Evolutionary conservation across 495 filamentous ascomycete species (phyloP).

Genomic region (Xylaria grammica): DNA sequence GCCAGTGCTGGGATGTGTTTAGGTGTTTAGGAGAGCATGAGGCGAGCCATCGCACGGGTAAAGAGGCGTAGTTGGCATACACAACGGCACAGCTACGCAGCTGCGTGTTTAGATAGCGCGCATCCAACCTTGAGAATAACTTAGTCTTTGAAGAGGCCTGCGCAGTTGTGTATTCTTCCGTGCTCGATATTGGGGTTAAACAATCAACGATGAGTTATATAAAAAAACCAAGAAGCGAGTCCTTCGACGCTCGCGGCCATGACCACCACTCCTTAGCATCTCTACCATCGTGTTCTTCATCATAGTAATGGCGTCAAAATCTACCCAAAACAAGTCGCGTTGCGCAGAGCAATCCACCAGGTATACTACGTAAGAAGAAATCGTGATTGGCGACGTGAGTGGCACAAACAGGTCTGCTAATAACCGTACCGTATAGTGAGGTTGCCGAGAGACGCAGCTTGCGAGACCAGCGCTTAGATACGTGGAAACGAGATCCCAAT

Average conservation of each 20-base stretch:
- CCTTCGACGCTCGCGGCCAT: background rate
- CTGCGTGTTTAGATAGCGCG: background rate
- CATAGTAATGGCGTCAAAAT: background rate
- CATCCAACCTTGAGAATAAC: background rate
- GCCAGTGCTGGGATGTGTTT: background rate
- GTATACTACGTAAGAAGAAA: background rate
- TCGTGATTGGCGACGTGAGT: background rate
- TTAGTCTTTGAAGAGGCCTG: background rate
- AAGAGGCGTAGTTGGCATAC: background rate
- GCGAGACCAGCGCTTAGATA: conserved; percentile 20
- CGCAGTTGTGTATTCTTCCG: background rate
- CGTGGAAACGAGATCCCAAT: background rate
- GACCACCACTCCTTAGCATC: background rate
- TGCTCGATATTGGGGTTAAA: background rate
- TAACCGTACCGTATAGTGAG: background rate
- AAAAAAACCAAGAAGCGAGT: background rate
- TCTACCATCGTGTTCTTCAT: background rate
- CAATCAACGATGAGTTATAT: background rate
- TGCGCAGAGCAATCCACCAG: background rate
- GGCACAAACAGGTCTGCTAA: background rate
- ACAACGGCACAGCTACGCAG: background rate
- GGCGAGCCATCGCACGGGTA: background rate
- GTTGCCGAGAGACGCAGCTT: no score
- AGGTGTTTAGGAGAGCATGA: background rate
- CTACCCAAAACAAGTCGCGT: background rate